Evolutionary conservation across 108 stramenopile species (phyloP).

Genomic region (Cyclotella cryptica): DNA sequence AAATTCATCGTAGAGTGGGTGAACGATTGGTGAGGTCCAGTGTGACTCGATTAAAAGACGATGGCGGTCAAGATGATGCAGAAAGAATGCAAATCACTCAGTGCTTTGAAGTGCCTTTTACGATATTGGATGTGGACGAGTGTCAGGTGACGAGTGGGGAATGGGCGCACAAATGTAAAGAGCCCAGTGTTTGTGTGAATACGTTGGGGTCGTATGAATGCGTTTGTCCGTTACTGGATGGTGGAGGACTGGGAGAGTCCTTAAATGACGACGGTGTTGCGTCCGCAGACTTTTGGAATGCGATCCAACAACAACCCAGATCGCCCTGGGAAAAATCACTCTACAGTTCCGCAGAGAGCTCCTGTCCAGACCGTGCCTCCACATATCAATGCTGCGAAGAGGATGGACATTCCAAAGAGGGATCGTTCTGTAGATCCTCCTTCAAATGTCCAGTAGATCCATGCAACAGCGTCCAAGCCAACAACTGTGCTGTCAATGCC

Average conservation of each 20-base stretch:
- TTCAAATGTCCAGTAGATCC: constrained; percentile 82
- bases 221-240: constrained; percentile 65
- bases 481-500: constrained; percentile 70
- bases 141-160: constrained; percentile 74
- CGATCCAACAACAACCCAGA: constrained; percentile 22
- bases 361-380: constrained; percentile 62
- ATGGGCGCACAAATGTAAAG: constrained; percentile 82
- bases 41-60: constrained; percentile 70
- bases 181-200: constrained; percentile 81
- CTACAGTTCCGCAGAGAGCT: constrained; percentile 40
- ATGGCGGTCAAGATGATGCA: constrained; percentile 36
- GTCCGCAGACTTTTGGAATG: constrained; percentile 47
- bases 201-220: constrained; percentile 94
- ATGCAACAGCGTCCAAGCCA: constrained; percentile 32
- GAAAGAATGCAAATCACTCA: constrained; percentile 63
- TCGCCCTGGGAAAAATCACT: constrained; percentile 75
- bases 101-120: constrained; percentile 90
- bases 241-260: neutral
- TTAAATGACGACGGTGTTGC: neutral
- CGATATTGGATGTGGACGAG: constrained; percentile 90
- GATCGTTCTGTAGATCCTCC: constrained; percentile 56
- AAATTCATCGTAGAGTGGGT: constrained; percentile 86
- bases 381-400: constrained; percentile 69
- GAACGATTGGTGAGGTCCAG: constrained; percentile 74
- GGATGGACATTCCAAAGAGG: constrained; percentile 59